Evolutionary conservation across 306 rosid species (phyloP).

Genomic region (Coriaria nepalensis): DNA sequence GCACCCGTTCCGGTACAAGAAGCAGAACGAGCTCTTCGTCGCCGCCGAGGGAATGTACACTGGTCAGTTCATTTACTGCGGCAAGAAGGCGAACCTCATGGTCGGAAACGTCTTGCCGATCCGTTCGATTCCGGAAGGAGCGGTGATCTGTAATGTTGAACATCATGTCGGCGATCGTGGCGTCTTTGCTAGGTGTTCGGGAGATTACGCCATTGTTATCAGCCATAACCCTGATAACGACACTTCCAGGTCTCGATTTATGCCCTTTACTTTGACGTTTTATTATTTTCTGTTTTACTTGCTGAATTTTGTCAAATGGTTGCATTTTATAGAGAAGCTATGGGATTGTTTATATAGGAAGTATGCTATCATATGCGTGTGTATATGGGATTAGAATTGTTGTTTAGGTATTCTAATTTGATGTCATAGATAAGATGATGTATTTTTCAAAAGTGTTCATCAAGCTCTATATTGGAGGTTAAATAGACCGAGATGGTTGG

Average conservation of each 20-base stretch:
- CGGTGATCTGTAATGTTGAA: constrained; percentile 66
- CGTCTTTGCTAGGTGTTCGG: constrained; percentile 54
- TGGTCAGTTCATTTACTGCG: constrained; percentile 67
- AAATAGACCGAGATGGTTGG: too few relatives aligned
- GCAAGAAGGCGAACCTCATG: constrained; percentile 62
- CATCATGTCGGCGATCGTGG: constrained; percentile 86
- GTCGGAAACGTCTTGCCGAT: constrained; percentile 64
- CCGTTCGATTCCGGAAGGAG: constrained; percentile 66
- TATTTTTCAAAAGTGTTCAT: too few relatives aligned
- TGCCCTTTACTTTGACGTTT: neutral
- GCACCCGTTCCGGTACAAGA: constrained; percentile 65
- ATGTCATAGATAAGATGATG: too few relatives aligned
- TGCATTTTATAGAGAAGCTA: too few relatives aligned
- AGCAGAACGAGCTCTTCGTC: constrained; percentile 49
- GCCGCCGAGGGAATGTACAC: constrained; percentile 67
- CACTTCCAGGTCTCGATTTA: constrained; percentile 35
- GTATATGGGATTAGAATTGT: too few relatives aligned
- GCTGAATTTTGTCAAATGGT: too few relatives aligned
- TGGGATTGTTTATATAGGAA: too few relatives aligned
- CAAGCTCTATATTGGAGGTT: too few relatives aligned
- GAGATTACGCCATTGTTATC: constrained; percentile 66
- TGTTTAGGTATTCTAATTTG: too few relatives aligned
- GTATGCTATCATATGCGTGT: too few relatives aligned
- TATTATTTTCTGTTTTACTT: neutral
- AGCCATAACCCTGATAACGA: constrained; percentile 73